phyloP scores from a whole-genome alignment of 805 yeast genomes.

The Sporopachydermia quercuum region DNA sequence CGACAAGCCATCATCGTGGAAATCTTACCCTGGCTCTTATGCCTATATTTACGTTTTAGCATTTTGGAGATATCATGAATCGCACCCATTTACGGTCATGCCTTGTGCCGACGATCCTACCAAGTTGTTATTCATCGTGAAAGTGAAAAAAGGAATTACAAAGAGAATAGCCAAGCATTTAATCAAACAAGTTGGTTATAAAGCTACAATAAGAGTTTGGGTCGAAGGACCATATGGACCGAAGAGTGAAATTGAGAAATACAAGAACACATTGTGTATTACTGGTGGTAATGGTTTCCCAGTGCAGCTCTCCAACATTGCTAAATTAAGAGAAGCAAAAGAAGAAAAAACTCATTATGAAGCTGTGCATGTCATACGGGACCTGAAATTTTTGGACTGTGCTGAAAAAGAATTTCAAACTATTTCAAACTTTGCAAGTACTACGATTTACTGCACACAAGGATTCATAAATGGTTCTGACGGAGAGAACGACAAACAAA shows the following conservation, averaged over 20 bases:
- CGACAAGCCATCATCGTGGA: conserved; percentile 28
- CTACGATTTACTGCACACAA: no score
- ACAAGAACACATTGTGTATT: no score
- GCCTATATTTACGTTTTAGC: conserved; percentile 26
- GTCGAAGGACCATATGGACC: conserved; percentile 59
- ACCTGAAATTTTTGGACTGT: conserved; percentile 15
- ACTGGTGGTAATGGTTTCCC: no score
- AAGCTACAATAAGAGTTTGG: conserved; percentile 23
- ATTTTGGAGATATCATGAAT: conserved; percentile 31
- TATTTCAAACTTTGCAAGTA: conserved; percentile 12
- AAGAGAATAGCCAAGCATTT: conserved; percentile 23
- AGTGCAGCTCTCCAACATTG: no score
- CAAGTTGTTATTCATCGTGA: conserved; percentile 27
- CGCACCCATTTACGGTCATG: conserved; percentile 52
- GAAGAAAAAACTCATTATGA: conserved; percentile 9
- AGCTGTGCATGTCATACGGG: conserved; percentile 19
- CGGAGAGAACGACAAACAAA: conserved; percentile 5
- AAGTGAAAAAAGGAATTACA: conserved; percentile 41
- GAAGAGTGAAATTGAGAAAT: no score
- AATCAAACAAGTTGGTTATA: conserved; percentile 13
- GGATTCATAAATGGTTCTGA: conserved; percentile 6
- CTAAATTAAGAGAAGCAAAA: no score
- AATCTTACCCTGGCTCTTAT: conserved; percentile 24
- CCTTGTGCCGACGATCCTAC: conserved; percentile 24
- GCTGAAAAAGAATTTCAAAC: conserved; percentile 15